phyloP scores from a whole-genome alignment of 2,329 filamentous ascomycete genomes.

The Claviceps spartinae region DNA sequence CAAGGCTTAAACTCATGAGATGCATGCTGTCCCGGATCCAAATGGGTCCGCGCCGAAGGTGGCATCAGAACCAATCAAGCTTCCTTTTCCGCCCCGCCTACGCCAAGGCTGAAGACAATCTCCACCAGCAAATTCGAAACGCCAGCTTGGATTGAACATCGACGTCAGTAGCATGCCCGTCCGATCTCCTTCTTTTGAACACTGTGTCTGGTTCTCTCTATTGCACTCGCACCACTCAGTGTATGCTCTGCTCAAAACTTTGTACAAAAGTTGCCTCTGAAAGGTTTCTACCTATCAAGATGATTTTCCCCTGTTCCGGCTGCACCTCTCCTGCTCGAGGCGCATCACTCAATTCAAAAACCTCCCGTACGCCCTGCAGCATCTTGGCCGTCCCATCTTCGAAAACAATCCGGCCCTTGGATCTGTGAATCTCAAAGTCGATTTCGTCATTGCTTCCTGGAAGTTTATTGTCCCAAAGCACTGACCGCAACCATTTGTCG shows the following conservation, averaged over 20 bases:
- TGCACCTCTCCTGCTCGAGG: conserved; percentile 19
- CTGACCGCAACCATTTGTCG: conserved; percentile 67
- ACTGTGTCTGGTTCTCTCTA: background rate
- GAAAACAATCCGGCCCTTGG: conserved; percentile 67
- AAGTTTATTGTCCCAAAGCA: conserved; percentile 69
- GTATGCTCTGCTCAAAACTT: conserved; percentile 24
- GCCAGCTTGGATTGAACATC: background rate
- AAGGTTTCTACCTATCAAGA: conserved; percentile 48
- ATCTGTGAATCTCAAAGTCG: conserved; percentile 68
- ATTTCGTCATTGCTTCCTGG: conserved; percentile 27
- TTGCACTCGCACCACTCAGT: conserved; percentile 4
- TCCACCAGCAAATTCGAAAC: background rate
- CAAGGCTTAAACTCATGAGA: conserved; percentile 12
- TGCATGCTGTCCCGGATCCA: conserved; percentile 20
- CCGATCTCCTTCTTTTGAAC: background rate
- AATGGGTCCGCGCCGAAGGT: conserved; percentile 26
- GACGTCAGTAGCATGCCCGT: background rate
- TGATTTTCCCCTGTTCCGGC: conserved; percentile 39
- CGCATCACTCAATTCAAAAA: conserved; percentile 79
- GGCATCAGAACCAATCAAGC: conserved; percentile 16
- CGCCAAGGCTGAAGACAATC: conserved; percentile 11
- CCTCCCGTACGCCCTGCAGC: conserved; percentile 80
- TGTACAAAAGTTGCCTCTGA: conserved; percentile 35
- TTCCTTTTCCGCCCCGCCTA: background rate
- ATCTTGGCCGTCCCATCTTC: conserved; percentile 55